Base-by-base conservation (phyloP, 306 rosid species). In the Gastrolobium bilobum region DNA sequence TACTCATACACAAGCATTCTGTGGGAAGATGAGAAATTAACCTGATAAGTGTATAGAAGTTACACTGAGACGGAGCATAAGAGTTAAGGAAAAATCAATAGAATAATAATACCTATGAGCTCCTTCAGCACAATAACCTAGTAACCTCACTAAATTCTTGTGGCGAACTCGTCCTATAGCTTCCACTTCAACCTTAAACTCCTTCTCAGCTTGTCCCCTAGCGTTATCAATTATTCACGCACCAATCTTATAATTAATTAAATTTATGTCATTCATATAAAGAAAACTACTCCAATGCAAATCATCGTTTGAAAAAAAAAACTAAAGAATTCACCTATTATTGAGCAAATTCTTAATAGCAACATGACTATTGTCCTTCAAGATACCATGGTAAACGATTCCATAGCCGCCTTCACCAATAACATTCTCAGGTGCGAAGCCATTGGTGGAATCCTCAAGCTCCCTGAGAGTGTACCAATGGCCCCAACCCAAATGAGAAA, bases 401-500 rank as follows among this genome's bases (percentile, higher is more conserved):
- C 98, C 98, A 67, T 91, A 93, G 1, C 98, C 98, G 13, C 98
- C 98, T 89, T 93, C 93, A 5, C 98, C 98, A 3, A 93, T 91
- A 59, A 93, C 98, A 54, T 88, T 87, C 51, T 93, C 94, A 20
- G 88, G 87, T 0, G 91, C 75, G 13, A 93, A 93, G 5, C 82
- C 90, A 70, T 91, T 79, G 0, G 97, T 93, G 0, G 94, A 83
- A 76, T 87, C 96, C 75, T 93, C 98, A 4, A 93, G 92, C 84
- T 93, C 98, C 77, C 98, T 79, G n/a, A 93, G 80, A 74, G 98
- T 93, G 63, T 91, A 93, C 98, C 98, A 93, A 59, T 87, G 98
- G 0, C 98, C 98, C 98, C 98, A 93, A 44, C 98, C 98, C 84
- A 93, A 84, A 76, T 93, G 98, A n/a, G 98, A 93, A 81, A 93